These are phyloP conservation scores for Ophiostoma australiae DNA, from an alignment of 2,329 filamentous ascomycete species.

Conservation along the genomic window DNA sequence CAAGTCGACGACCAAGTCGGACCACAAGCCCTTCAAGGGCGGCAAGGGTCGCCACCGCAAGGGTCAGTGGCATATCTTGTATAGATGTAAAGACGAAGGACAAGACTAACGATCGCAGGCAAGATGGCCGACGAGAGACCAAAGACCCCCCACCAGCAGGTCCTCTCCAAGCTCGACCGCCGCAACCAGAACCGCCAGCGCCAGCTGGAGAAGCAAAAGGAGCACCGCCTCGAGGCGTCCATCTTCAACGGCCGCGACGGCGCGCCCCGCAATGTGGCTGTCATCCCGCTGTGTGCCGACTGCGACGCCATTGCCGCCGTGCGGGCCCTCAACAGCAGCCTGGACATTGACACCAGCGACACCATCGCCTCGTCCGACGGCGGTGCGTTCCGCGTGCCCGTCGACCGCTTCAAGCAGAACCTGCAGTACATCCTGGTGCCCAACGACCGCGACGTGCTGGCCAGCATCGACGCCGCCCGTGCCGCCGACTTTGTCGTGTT, in stretches of 20 bases:
- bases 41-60: slow-evolving; percentile 59
- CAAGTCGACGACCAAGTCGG: slow-evolving; percentile 82
- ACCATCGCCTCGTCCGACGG: slow-evolving; percentile 31
- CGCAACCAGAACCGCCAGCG: slow-evolving; percentile 92
- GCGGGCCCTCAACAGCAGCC: slow-evolving; percentile 64
- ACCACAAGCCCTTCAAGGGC: slow-evolving; percentile 89
- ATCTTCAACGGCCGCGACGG: slow-evolving; percentile 84
- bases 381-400: slow-evolving; percentile 51
- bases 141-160: slow-evolving; percentile 89
- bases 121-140: slow-evolving; percentile 73
- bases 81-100: background rate
- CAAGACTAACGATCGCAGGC: slow-evolving; percentile 45
- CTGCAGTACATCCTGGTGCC: slow-evolving; percentile 68
- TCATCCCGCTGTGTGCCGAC: slow-evolving; percentile 76
- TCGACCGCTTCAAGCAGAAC: slow-evolving; percentile 94
- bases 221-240: slow-evolving; percentile 71
- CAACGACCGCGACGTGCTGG: slow-evolving; percentile 65
- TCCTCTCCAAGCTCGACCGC: slow-evolving; percentile 95
- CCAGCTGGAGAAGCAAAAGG: slow-evolving; percentile 75
- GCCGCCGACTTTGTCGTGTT: slow-evolving; percentile 89
- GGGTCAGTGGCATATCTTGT: slow-evolving; percentile 13
- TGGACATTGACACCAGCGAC: slow-evolving; percentile 66
- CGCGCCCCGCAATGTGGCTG: slow-evolving; percentile 79
- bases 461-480: slow-evolving; percentile 77
- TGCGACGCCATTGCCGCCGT: slow-evolving; percentile 64